phyloP scores from a whole-genome alignment of 371 early-diverging fungal species.

The Lichtheimia ornata region DNA sequence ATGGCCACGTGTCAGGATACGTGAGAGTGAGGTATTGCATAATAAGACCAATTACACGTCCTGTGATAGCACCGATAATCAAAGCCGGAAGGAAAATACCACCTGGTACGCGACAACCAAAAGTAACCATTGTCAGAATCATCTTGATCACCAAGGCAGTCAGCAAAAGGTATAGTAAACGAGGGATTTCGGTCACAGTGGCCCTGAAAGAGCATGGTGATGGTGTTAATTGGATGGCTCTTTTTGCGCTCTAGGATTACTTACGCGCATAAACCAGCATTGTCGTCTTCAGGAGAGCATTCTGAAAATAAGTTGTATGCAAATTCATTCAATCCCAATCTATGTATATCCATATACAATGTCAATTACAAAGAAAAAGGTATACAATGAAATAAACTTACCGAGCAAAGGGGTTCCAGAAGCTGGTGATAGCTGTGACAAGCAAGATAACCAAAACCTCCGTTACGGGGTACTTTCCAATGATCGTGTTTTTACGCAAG shows the following conservation, averaged over 20 bases:
- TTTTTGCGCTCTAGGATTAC: constrained; percentile 10
- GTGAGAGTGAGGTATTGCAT: constrained; percentile 65
- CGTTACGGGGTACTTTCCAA: constrained; percentile 56
- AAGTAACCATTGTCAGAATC: constrained; percentile 73
- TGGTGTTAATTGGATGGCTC: background rate
- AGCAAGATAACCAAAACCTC: constrained; percentile 79
- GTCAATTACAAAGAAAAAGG: too few relatives aligned
- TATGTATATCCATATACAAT: constrained; percentile 7
- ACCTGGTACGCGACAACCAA: constrained; percentile 85
- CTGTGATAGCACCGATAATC: constrained; percentile 89
- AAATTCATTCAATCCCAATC: constrained; percentile 76
- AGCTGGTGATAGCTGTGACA: constrained; percentile 73
- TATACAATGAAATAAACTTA: constrained; percentile 12
- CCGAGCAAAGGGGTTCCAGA: constrained; percentile 76
- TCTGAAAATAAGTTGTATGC: constrained; percentile 81
- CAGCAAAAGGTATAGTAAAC: constrained; percentile 47
- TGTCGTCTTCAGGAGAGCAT: constrained; percentile 62
- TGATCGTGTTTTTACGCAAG: constrained; percentile 53
- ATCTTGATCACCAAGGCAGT: constrained; percentile 70
- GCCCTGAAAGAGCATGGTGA: constrained; percentile 16
- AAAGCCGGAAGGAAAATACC: constrained; percentile 93
- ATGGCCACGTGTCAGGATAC: constrained; percentile 60
- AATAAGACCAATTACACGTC: constrained; percentile 88
- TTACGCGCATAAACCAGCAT: constrained; percentile 68
- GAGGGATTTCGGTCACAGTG: constrained; percentile 39